Conservation (phyloP, 73 alveolate species). For the Paramecium pentaurelia region DNA sequence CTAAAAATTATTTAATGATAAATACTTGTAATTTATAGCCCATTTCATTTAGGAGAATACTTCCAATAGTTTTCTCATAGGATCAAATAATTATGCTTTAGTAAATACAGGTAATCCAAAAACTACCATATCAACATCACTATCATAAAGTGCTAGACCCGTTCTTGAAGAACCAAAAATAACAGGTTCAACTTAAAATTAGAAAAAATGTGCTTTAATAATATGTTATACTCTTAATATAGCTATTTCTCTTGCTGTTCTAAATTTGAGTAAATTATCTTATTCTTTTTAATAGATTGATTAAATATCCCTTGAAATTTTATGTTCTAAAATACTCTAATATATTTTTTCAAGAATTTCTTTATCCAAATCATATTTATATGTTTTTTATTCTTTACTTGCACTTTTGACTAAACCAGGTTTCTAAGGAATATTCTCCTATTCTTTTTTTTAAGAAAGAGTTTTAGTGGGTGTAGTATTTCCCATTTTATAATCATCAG, state of each 20-base stretch:
- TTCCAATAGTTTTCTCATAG: neutral
- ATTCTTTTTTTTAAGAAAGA: neutral
- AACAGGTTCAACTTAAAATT: neutral
- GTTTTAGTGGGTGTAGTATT: neutral
- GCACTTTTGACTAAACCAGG: neutral
- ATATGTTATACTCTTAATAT: neutral
- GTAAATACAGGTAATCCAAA: neutral
- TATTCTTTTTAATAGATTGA: neutral
- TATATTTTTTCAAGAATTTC: neutral
- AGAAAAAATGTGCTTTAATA: neutral
- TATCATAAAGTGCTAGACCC: slow-evolving; percentile 10
- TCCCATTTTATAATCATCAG: neutral
- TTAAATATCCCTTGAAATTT: neutral
- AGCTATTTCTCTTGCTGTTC: slow-evolving; percentile 22
- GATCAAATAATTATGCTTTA: slow-evolving; percentile 10
- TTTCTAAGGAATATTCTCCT: neutral
- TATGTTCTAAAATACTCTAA: neutral
- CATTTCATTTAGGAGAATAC: neutral
- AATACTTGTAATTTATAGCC: neutral
- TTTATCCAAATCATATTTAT: slow-evolving; percentile 8
- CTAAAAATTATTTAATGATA: neutral
- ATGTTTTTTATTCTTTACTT: neutral
- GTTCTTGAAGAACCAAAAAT: slow-evolving; percentile 15
- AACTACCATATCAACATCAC: slow-evolving; percentile 45
- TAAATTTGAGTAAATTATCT: neutral